Evolutionary conservation across 164 flowering plant species (phyloP).

Genomic region (Liriodendron chinense): DNA sequence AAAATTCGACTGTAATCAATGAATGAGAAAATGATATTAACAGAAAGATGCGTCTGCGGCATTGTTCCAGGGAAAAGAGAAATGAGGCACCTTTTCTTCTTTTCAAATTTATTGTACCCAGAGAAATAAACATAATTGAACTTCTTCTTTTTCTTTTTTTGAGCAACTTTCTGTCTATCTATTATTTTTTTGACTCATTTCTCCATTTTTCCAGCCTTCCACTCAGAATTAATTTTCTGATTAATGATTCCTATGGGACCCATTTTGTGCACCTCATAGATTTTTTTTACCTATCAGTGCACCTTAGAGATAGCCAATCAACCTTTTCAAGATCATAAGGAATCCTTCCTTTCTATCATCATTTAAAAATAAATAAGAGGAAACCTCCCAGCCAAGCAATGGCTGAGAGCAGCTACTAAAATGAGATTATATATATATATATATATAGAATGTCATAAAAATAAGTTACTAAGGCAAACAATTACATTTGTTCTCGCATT

Average conservation of each 20-base stretch:
- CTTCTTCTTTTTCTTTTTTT: background rate
- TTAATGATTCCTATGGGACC: background rate
- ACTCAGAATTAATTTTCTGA: too few species aligned
- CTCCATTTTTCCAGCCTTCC: background rate
- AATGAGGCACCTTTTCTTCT: background rate
- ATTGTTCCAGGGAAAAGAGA: too few species aligned
- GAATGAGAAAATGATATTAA: too few species aligned
- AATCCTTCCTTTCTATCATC: background rate
- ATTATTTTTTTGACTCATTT: background rate
- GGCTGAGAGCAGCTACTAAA: too few species aligned
- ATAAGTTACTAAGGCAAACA: conserved; percentile 9
- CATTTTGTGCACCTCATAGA: background rate
- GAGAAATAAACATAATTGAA: background rate
- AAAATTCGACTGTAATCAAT: too few species aligned
- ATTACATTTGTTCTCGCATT: conserved; percentile 86
- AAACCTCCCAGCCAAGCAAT: too few species aligned
- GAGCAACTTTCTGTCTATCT: too few species aligned
- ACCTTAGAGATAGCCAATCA: background rate
- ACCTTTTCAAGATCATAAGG: too few species aligned
- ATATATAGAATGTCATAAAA: background rate
- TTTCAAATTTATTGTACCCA: background rate
- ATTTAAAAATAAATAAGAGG: too few species aligned
- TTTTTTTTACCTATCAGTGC: background rate
- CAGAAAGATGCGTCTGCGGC: too few species aligned
- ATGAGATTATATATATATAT: too few species aligned